Base-by-base conservation (phyloP, 306 rosid species). In the Sophora flavescens region DNA sequence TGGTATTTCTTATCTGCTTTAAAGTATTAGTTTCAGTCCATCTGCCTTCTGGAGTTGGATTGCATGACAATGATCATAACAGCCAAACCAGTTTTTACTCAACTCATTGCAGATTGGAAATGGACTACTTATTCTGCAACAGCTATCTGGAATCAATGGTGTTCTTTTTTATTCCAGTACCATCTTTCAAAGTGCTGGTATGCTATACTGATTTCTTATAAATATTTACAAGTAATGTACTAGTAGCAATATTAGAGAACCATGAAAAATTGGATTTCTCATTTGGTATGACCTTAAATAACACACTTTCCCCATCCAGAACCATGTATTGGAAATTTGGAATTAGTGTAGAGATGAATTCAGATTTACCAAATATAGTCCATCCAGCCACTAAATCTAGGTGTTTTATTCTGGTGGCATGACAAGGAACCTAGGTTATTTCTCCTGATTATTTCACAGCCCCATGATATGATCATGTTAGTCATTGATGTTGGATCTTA, bases 111-210 rank as follows among this genome's bases (percentile, higher is more conserved):
- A 92, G 97, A 92, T 95, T 88, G 99, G 99, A 84, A 90, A 77
- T 67, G 99, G 99, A 83, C 72, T 92, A 70, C 97, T 92, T 68
- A 82, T 88, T 83, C 89, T 95, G 88, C 99, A 95, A 85, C 97
- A 95, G 82, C 88, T 95, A 66, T 87, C 90, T 70, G 99, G 99
- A 84, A 86, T 95, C 42, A 95, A 92, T 56, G 99, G 88, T 3
- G 93, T 95, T 78, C 85, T 95, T 32, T 95, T 92, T 81, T 95
- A 92, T 84, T 78, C 99, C 58, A 95, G 91, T 74, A 86, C 91
- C 80, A 95, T 95, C 79, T 92, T 95, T 64, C 75, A 68, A 80
- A 70, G 79, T 75, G 97, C 99, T 52, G 88, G 86, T 85, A 82
- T 33, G 80, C 38, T 52, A 6, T 15, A 51, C 74, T 45, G 56